Base-by-base conservation (phyloP, 2,329 filamentous ascomycete genomes). In the Cercospora janseana region DNA sequence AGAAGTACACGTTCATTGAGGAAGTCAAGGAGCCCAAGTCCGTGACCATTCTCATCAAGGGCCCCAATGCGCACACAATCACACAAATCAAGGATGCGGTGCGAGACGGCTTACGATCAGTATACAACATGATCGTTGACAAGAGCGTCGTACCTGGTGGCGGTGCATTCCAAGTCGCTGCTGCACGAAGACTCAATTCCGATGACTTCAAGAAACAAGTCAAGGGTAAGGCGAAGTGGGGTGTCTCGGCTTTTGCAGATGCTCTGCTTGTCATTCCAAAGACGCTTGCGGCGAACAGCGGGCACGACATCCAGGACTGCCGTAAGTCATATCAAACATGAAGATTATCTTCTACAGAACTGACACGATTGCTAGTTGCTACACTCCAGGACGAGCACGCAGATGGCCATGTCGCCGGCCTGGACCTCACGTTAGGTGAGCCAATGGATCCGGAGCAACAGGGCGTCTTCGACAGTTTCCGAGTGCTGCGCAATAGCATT, bases 101-200 rank as follows among this genome's bases (percentile, higher is more conserved):
- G 35, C 83, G 93, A 46, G 93, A 98, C 68, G 93, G 93, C 56
- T 79, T 98, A 60, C 83, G 93, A 66, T 95, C 89, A 69, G 93
- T 97, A 42, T 97, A 96, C 81, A 98, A 98, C 78, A 95, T 95
- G 79, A 97, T 98, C 69, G 92, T 97, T n/a, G 93, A 98, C 70
- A 83, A 86, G 73, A 92, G 87, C 61, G 93, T 98, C 15, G 89
- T 98, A 20, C 93, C 93, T 1, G 93, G 93, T 51, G 93, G 84
- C 51, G 93, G 93, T 63, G 88, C 93, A 42, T 98, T 95, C 82
- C 93, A 98, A 72, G 85, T 98, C 37, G 91, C 93, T 24, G 95
- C 88, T 63, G 89, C 91, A 18, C 79, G 84, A 38, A 90, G 95
- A 71, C 78, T 98, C 55, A 87, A 86, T 69, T 90, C 89, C 58